phyloP scores from a whole-genome alignment of 805 yeast genomes.

The Scheffersomyces spartinae region DNA sequence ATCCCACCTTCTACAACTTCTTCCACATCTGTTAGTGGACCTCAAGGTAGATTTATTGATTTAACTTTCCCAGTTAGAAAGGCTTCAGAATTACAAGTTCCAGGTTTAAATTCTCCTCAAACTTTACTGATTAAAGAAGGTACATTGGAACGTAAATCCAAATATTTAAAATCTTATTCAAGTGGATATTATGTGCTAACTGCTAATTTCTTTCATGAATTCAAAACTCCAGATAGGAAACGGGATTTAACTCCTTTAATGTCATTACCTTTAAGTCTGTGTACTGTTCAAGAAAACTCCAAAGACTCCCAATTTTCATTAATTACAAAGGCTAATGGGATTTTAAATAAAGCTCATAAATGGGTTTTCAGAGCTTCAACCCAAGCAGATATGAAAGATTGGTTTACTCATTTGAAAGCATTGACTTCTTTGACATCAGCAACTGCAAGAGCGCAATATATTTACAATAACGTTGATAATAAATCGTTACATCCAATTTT shows the following conservation, averaged over 20 bases:
- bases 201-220: slow-evolving; percentile 80
- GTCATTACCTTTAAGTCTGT: slow-evolving; percentile 71
- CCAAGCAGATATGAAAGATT: slow-evolving; percentile 64
- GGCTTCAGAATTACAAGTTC: slow-evolving; percentile 28
- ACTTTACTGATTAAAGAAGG: slow-evolving; percentile 62
- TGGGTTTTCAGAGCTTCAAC: slow-evolving; percentile 93
- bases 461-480: no score
- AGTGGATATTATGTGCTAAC: slow-evolving; percentile 88
- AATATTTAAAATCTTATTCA: slow-evolving; percentile 83
- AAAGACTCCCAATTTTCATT: slow-evolving; percentile 75
- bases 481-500: no score
- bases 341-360: slow-evolving; percentile 73
- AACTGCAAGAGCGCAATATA: no score
- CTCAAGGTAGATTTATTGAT: slow-evolving; percentile 50
- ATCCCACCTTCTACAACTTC: slow-evolving; percentile 26
- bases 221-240: slow-evolving; percentile 71
- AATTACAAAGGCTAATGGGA: slow-evolving; percentile 62
- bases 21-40: slow-evolving; percentile 30
- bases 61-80: slow-evolving; percentile 36
- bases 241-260: slow-evolving; percentile 73
- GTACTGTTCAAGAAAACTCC: slow-evolving; percentile 75
- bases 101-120: slow-evolving; percentile 57
- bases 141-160: slow-evolving; percentile 77
- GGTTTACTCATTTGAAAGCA: slow-evolving; percentile 72
- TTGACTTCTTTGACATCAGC: slow-evolving; percentile 58